A percentile compares a stretch with the other conserved stretches of the same genome.
Conservation (phyloP, 345 rosid species). For the Populus davidiana region DNA sequence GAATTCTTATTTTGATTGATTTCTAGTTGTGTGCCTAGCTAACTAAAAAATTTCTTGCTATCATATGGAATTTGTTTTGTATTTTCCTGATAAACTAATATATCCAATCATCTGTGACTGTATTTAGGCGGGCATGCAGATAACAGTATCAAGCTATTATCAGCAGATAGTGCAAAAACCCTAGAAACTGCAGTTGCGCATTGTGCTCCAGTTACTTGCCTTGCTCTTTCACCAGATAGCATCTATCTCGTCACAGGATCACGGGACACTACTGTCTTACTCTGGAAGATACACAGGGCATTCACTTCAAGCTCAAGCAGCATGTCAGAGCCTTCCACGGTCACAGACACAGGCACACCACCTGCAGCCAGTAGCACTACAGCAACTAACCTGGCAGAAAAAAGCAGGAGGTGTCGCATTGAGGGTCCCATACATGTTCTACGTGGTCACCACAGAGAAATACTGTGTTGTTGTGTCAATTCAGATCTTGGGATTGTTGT, state of each 20-base stretch:
- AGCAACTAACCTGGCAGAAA: conserved; percentile 53
- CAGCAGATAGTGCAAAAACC: conserved; percentile 87
- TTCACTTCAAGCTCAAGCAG: conserved; percentile 49
- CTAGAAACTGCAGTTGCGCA: conserved; percentile 84
- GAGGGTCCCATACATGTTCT: conserved; percentile 96
- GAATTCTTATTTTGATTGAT: background rate
- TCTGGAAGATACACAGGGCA: conserved; percentile 83
- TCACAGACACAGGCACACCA: conserved; percentile 40
- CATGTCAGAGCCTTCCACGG: conserved; percentile 50
- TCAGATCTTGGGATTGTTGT: conserved; percentile 83
- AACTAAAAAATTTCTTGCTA: background rate
- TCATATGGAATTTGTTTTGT: background rate
- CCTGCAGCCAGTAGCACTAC: conserved; percentile 40
- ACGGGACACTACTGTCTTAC: conserved; percentile 70
- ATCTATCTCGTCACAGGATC: conserved; percentile 89
- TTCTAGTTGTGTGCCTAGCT: background rate
- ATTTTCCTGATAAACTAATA: background rate
- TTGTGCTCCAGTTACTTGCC: conserved; percentile 96
- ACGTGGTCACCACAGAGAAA: conserved; percentile 74
- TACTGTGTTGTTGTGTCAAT: conserved; percentile 75
- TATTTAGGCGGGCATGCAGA: conserved; percentile 89
- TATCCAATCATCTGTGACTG: background rate
- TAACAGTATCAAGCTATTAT: conserved; percentile 79
- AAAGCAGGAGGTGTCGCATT: conserved; percentile 53
- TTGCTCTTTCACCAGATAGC: conserved; percentile 86